Conservation (phyloP, 2,329 filamentous ascomycete species). For the Venturia effusa region DNA sequence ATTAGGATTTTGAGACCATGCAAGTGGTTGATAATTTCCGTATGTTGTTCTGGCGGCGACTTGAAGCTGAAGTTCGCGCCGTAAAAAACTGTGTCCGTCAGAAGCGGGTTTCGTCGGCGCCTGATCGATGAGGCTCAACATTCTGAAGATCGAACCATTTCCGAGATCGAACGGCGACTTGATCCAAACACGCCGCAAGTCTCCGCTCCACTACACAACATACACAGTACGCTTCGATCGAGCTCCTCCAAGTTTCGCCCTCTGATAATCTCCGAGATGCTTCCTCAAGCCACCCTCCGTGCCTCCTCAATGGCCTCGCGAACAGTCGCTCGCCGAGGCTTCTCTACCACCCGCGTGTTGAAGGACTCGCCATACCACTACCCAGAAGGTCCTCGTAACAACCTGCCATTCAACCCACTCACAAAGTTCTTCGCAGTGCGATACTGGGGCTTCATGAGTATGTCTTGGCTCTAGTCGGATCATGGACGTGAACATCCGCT, state of each 20-base stretch:
- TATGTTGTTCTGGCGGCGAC: neutral
- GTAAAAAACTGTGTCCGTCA: neutral
- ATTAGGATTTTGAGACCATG: neutral
- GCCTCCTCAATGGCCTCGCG: slow-evolving; percentile 48
- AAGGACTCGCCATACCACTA: slow-evolving; percentile 94
- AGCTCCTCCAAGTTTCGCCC: slow-evolving; percentile 14
- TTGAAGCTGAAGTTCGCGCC: neutral
- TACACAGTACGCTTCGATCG: slow-evolving; percentile 9
- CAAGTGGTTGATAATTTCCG: neutral
- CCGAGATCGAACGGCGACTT: neutral
- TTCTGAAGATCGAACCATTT: neutral
- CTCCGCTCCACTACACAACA: neutral
- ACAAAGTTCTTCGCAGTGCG: slow-evolving; percentile 72
- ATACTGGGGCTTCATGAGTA: slow-evolving; percentile 76
- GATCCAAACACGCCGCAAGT: neutral
- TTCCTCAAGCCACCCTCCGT: slow-evolving; percentile 56
- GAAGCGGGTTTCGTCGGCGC: neutral
- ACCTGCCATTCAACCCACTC: slow-evolving; percentile 94
- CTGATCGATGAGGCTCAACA: neutral
- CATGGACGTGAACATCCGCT: slow-evolving; percentile 3
- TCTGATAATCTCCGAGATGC: slow-evolving; percentile 54
- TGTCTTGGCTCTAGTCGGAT: slow-evolving; percentile 18
- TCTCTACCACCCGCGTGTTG: slow-evolving; percentile 67
- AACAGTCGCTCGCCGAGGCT: slow-evolving; percentile 76
- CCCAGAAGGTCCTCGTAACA: slow-evolving; percentile 86